Percentiles rank a stretch among this genome's conserved stretches.
phyloP scores from a whole-genome alignment of 2,329 filamentous ascomycete genomes.

The Lachnellula arida region DNA sequence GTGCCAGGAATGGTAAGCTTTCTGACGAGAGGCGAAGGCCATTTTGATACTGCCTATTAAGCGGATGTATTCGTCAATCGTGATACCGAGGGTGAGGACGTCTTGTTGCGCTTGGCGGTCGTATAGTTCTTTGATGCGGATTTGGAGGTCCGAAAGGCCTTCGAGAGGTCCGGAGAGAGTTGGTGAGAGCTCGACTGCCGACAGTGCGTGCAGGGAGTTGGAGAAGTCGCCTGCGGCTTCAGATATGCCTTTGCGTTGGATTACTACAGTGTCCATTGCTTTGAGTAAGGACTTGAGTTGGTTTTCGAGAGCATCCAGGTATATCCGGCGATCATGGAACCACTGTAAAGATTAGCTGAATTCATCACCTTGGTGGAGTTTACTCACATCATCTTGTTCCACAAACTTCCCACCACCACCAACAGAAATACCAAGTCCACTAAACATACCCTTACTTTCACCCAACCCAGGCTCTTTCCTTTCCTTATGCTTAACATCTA shows the following conservation, averaged over 20 bases:
- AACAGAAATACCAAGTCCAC: conserved; percentile 74
- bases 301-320: conserved; percentile 87
- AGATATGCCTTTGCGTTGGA: conserved; percentile 86
- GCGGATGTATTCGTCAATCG: conserved; percentile 96
- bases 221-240: conserved; percentile 94
- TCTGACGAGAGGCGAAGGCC: conserved; percentile 87
- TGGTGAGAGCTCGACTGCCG: conserved; percentile 86
- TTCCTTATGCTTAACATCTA: conserved; percentile 97
- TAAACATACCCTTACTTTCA: conserved; percentile 91
- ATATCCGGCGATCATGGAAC: conserved; percentile 96
- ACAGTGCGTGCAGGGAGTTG: conserved; percentile 84
- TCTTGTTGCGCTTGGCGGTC: conserved; percentile 97
- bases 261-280: conserved; percentile 88
- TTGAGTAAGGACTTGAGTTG: conserved; percentile 89
- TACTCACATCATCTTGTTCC: conserved; percentile 86
- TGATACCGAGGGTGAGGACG: conserved; percentile 91
- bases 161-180: conserved; percentile 84
- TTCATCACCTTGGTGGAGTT: neutral
- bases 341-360: conserved; percentile 51
- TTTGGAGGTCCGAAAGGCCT: conserved; percentile 85
- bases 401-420: conserved; percentile 84
- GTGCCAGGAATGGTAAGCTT: conserved; percentile 94
- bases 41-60: conserved; percentile 93
- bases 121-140: conserved; percentile 91
- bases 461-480: conserved; percentile 78